Base-by-base conservation (phyloP, 148 eudicot species). In the Rhododendron simsii region DNA sequence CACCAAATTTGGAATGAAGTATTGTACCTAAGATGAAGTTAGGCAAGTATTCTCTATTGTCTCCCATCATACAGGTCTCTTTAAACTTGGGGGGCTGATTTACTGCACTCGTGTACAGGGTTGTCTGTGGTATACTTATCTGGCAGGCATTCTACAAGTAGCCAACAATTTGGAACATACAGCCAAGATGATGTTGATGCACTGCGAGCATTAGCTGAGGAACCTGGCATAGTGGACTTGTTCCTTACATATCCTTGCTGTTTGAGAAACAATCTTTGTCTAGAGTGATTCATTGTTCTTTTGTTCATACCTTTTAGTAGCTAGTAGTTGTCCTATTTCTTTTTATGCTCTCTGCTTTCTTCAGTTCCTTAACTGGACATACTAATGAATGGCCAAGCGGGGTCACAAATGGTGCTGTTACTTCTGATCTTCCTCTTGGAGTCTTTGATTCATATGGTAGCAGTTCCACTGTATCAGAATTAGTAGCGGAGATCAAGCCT, bases 351-450 rank as follows among this genome's bases (percentile, higher is more conserved):
- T 37, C 77, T 30, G 16, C 82, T 82, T 81, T 74, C 28, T 84
- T 82, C 55, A 21, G 44, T 88, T 91, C 89, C 98, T 94, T 94
- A 87, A 92, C 93, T 89, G 33, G 55, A 86, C 51, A 84, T 48
- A 96, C 99, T 92, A 96, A 95, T 89, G 98, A 96, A 89, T 96
- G 99, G 99, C 99, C 99, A 41, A 89, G 82, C 80, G 98, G 98
- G 57, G 84, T 97, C 85, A 93, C 92, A 48, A 92, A 94, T 83
- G 84, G 87, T 84, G 89, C 90, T 86, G 84, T 92, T 83, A 75
- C 95, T 33, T 48, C 92, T 86, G 96, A 93, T 87, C 57, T 92
- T 85, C 93, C 96, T 81, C 83, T 90, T 15, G 95, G 87, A 82
- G 84, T 93, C 35, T 92, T 91, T 26, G 95, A 91, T 86, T 83